These are phyloP conservation scores for Phytophthora tentaculata DNA, from an alignment of 352 stramenopile genomes.

Conservation along the genomic window DNA sequence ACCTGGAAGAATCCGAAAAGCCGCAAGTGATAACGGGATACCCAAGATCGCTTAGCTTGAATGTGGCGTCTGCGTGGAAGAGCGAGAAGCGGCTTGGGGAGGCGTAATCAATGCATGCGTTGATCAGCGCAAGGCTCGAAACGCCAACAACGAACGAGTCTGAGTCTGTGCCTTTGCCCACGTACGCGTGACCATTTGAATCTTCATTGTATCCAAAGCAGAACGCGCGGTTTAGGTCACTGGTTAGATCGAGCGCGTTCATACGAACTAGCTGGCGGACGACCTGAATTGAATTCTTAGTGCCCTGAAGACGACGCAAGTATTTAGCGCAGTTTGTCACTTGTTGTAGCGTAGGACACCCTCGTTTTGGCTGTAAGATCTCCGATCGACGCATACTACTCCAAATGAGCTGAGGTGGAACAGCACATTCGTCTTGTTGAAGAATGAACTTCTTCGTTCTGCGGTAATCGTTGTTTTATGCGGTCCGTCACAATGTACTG, in stretches of 20 bases:
- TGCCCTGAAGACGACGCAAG: conserved; percentile 6
- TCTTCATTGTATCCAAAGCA: conserved; percentile 2
- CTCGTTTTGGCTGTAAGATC: conserved; percentile 1
- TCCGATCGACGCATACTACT: conserved; percentile 9
- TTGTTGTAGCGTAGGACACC: conserved; percentile 5
- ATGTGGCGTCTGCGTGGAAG: conserved; percentile 12
- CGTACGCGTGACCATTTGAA: neutral
- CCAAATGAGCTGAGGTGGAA: conserved; percentile 15
- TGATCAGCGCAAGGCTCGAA: conserved; percentile 5
- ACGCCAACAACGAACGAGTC: conserved; percentile 9
- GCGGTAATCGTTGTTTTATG: neutral
- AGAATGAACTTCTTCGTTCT: conserved; percentile 19
- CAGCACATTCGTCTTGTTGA: conserved; percentile 15
- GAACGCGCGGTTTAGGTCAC: conserved; percentile 4
- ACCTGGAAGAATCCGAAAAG: conserved; percentile 11
- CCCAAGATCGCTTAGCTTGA: conserved; percentile 6
- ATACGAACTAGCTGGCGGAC: neutral
- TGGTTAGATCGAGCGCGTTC: neutral
- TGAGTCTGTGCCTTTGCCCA: conserved; percentile 9
- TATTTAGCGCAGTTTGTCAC: conserved; percentile 18
- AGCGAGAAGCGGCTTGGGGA: conserved; percentile 1
- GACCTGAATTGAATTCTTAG: conserved; percentile 7
- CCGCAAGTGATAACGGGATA: conserved; percentile 22
- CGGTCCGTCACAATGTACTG: neutral
- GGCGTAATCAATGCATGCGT: neutral